Percentiles rank a stretch among this genome's conserved stretches.
These are phyloP conservation scores for Citrus unshiu DNA, from an alignment of 345 rosid genomes.

Conservation along the genomic window DNA sequence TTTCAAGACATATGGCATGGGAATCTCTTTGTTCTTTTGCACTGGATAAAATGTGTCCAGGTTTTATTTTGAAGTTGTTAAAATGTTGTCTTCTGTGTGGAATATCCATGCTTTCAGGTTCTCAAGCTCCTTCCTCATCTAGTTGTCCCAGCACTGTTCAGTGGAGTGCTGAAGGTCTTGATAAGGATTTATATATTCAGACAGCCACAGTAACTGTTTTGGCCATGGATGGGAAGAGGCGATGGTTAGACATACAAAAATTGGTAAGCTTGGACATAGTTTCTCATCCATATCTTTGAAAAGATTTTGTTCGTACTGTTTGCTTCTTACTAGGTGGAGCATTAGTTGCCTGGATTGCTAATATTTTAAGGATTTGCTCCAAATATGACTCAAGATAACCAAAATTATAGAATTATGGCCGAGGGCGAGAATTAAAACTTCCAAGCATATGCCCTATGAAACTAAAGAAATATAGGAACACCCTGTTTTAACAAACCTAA, in stretches of 20 bases:
- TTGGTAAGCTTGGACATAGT: slow-evolving; percentile 52
- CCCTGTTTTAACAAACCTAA: not conserved
- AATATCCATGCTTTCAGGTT: slow-evolving; percentile 42
- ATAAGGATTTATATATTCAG: slow-evolving; percentile 84
- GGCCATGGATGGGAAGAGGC: slow-evolving; percentile 99
- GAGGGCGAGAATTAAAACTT: not conserved
- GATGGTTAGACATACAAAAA: slow-evolving; percentile 90
- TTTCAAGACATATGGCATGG: not conserved
- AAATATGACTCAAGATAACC: not conserved
- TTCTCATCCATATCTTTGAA: slow-evolving; percentile 9
- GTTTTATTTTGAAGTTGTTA: not conserved
- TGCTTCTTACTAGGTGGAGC: not conserved
- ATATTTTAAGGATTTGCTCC: not conserved
- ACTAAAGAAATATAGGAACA: too few relatives aligned
- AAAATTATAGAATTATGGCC: not conserved
- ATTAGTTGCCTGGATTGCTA: not conserved
- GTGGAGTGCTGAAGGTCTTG: slow-evolving; percentile 89
- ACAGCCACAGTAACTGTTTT: slow-evolving; percentile 80
- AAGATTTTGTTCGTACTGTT: not conserved
- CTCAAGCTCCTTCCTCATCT: slow-evolving; percentile 40
- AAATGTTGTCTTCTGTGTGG: not conserved
- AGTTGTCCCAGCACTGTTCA: slow-evolving; percentile 55
- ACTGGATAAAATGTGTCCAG: not conserved
- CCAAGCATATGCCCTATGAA: not conserved
- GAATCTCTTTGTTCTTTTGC: slow-evolving; percentile 2